Conservation (phyloP, 2,329 filamentous ascomycete genomes). For the Aspergillus tanneri region DNA sequence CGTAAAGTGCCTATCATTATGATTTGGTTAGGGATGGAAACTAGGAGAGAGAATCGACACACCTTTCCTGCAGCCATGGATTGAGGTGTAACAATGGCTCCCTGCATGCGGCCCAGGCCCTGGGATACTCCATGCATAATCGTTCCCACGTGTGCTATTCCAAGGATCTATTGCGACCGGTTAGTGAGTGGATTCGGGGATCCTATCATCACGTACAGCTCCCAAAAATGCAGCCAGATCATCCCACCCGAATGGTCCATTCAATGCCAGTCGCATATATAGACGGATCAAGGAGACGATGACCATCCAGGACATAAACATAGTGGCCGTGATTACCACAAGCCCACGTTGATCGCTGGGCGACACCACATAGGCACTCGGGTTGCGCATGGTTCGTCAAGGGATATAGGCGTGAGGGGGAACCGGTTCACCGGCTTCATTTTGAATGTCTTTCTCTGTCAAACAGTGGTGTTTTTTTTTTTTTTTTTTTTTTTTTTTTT, state of each 20-base stretch:
- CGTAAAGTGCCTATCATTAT: too few relatives aligned
- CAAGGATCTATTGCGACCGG: slow-evolving; percentile 13
- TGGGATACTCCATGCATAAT: slow-evolving; percentile 24
- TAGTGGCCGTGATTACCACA: slow-evolving; percentile 17
- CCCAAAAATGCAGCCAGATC: slow-evolving; percentile 21
- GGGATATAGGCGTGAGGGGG: too few relatives aligned
- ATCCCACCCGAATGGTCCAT: slow-evolving; percentile 24
- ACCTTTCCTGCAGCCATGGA: not conserved
- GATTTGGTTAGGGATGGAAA: too few relatives aligned
- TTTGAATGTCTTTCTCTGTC: too few relatives aligned
- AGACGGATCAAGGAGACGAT: slow-evolving; percentile 19
- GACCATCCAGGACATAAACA: slow-evolving; percentile 27
- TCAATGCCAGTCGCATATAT: slow-evolving; percentile 26
- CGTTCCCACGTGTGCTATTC: slow-evolving; percentile 24
- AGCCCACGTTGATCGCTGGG: slow-evolving; percentile 19
- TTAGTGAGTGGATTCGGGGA: too few relatives aligned
- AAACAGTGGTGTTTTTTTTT: too few relatives aligned
- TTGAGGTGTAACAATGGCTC: too few relatives aligned
- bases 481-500: too few relatives aligned
- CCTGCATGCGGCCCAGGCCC: slow-evolving; percentile 21
- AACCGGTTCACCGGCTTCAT: not conserved
- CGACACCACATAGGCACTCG: slow-evolving; percentile 15
- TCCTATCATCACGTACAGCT: too few relatives aligned
- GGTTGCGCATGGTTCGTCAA: slow-evolving; percentile 11
- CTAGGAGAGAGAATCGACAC: slow-evolving; percentile 6